Evolutionary conservation across 495 filamentous ascomycete genomes (phyloP), one percentile per base, ranked within the genome.

Genomic region (Aspergillus campestris): DNA sequence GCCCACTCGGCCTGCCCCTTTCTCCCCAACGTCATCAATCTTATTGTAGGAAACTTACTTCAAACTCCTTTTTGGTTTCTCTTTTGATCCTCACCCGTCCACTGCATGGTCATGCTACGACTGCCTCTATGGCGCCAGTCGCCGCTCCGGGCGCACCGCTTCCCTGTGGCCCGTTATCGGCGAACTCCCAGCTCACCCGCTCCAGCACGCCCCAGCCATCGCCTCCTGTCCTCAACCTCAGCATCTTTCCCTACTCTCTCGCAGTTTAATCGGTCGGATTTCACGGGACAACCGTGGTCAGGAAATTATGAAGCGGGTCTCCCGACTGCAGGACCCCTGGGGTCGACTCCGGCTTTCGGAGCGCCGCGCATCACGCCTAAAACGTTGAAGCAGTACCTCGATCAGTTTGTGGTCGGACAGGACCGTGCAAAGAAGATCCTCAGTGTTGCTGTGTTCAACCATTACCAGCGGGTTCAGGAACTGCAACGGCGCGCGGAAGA

Each of bases 371-470:
- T 94, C 47, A 94, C 89, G n/a, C 89, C 87, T 3, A 80, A 76
- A 47, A 71, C 80, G 47, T 70, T 98, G 52, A 97, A 97, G 66
- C 77, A 87, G 52, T 86, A 95, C 59, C 79, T 97, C 8, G 94
- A 98, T 58, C 84, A 91, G 59, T 97, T 88, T 61, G 91, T 98
- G 6, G 91, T 98, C 6, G 94, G 94, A 15, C 92, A 98, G 60
- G 86, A 94, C 53, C 82, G 87, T 40, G 87, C 92, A n/a, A 98
- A 97, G 75, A 92, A 92, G 61, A 84, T 89, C 18, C 76, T 96
- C 41, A 91, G 87, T 51, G 84, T 89, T 8, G 88, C 90, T 3
- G 86, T 98, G n/a, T 96, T 89, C 65, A 95, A 96, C 67, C 92
- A 98, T 57, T 97, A 95, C 60, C 89, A 94, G 66, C 75, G 84